These are phyloP conservation scores for Kazachstania taianensis DNA, from an alignment of 805 yeast genomes.

Conservation along the genomic window DNA sequence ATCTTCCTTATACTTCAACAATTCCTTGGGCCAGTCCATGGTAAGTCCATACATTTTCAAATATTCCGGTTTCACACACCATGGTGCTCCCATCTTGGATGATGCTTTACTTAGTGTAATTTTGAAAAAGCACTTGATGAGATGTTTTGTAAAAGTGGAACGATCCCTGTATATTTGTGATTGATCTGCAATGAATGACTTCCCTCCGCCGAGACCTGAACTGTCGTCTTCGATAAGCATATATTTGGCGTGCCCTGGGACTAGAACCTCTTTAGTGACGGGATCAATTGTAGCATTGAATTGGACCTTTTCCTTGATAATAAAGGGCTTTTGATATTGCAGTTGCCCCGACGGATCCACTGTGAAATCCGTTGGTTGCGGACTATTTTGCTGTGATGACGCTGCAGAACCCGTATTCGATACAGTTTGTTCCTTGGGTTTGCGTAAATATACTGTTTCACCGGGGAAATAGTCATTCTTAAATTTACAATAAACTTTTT, in stretches of 20 bases:
- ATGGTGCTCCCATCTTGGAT: constrained; percentile 84
- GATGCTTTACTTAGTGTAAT: constrained; percentile 59
- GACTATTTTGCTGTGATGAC: constrained; percentile 14
- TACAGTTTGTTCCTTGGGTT: constrained; percentile 8
- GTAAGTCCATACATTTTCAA: constrained; percentile 27
- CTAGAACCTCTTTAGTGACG: constrained; percentile 27
- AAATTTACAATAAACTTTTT: constrained; percentile 68
- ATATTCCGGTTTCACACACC: constrained; percentile 79
- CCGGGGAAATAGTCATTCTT: constrained; percentile 86
- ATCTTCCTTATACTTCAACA: constrained; percentile 26
- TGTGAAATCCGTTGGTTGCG: constrained; percentile 12
- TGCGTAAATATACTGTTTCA: constrained; percentile 59
- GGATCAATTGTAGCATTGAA: constrained; percentile 42
- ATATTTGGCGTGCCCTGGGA: constrained; percentile 55
- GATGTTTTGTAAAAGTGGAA: constrained; percentile 78
- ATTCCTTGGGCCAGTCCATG: constrained; percentile 28
- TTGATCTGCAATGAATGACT: constrained; percentile 63
- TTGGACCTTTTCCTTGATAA: constrained; percentile 78
- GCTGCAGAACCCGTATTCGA: constrained; percentile 8
- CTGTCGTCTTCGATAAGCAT: constrained; percentile 46
- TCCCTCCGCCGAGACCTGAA: constrained; percentile 9
- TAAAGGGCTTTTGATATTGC: constrained; percentile 31
- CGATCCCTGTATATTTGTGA: constrained; percentile 72
- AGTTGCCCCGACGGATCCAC: constrained; percentile 5
- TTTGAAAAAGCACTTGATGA: constrained; percentile 80